These are phyloP conservation scores for Chaetomium strumarium DNA, from an alignment of 2,329 filamentous ascomycete genomes.

Conservation along the genomic window DNA sequence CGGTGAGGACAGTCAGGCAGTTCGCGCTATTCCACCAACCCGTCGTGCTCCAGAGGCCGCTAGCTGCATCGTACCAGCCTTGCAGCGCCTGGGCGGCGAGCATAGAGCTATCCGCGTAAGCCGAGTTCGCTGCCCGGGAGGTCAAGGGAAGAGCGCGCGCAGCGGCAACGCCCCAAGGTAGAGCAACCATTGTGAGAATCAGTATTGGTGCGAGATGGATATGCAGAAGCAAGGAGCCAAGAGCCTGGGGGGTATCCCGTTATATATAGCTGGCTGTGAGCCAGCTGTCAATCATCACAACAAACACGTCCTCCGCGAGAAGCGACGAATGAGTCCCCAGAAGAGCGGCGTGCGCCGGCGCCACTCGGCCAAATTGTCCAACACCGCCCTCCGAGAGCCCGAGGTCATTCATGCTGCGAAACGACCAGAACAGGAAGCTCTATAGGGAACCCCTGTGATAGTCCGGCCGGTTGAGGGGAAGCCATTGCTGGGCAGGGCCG, in stretches of 20 bases:
- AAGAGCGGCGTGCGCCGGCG: neutral
- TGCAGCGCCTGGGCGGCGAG: constrained; percentile 44
- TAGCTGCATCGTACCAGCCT: constrained; percentile 52
- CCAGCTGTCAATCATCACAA: neutral
- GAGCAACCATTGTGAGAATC: constrained; percentile 21
- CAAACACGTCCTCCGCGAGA: no score
- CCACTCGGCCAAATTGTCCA: neutral
- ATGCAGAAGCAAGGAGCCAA: no score
- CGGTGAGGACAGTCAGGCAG: constrained; percentile 54
- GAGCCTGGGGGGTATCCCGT: neutral
- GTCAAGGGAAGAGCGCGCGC: constrained; percentile 21
- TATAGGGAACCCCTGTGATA: neutral
- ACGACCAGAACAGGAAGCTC: constrained; percentile 6
- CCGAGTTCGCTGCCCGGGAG: constrained; percentile 16
- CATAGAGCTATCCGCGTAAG: constrained; percentile 32
- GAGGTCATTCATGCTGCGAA: neutral
- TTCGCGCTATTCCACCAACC: constrained; percentile 75
- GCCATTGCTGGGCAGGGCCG: neutral
- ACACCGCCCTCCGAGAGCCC: neutral
- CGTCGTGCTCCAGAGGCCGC: constrained; percentile 57
- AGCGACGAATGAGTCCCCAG: neutral
- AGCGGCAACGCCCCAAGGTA: constrained; percentile 22
- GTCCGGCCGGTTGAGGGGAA: neutral
- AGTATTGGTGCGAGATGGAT: neutral
- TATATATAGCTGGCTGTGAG: neutral